These are phyloP conservation scores for Clarireedia hainanense DNA, from an alignment of 2,329 filamentous ascomycete species.

Conservation along the genomic window DNA sequence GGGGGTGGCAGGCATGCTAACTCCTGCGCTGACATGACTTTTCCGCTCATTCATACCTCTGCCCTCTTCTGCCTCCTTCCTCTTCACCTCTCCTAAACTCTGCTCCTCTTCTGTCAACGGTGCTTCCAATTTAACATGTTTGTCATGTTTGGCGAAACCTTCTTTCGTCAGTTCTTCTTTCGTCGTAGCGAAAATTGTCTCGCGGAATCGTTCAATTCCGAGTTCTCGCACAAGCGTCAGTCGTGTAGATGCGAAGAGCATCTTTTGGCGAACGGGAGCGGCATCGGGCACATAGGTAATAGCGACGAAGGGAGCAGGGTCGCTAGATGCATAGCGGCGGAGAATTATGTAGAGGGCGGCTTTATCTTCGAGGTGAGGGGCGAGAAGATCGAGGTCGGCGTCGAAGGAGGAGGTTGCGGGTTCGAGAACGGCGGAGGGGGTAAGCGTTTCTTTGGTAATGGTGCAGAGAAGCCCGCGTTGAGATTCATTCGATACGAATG, in stretches of 20 bases:
- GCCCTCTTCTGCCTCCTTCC: slow-evolving; percentile 67
- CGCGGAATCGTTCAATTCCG: slow-evolving; percentile 69
- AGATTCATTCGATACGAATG: slow-evolving; percentile 51
- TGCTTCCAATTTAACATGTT: slow-evolving; percentile 54
- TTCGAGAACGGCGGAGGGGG: slow-evolving; percentile 49
- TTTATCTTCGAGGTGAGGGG: slow-evolving; percentile 55
- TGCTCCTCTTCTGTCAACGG: slow-evolving; percentile 75
- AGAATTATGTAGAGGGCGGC: slow-evolving; percentile 69
- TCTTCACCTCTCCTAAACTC: slow-evolving; percentile 62
- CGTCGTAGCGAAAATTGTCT: slow-evolving; percentile 66
- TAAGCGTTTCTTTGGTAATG: slow-evolving; percentile 61
- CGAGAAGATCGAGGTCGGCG: slow-evolving; percentile 54
- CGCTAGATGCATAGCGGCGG: slow-evolving; percentile 53
- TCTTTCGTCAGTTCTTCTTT: slow-evolving; percentile 59
- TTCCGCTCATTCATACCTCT: slow-evolving; percentile 53
- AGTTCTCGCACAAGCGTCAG: slow-evolving; percentile 69
- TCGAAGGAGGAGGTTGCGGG: slow-evolving; percentile 50
- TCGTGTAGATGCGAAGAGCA: slow-evolving; percentile 73
- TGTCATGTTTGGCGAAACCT: slow-evolving; percentile 67
- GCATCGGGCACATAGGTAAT: slow-evolving; percentile 73
- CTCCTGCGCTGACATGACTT: slow-evolving; percentile 36
- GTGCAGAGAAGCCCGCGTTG: slow-evolving; percentile 65
- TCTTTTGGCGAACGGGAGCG: slow-evolving; percentile 77
- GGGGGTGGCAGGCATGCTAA: slow-evolving; percentile 45
- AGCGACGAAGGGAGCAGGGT: slow-evolving; percentile 46